These are phyloP conservation scores for Colletotrichum tofieldiae DNA, from an alignment of 2,329 filamentous ascomycete species.

Conservation along the genomic window DNA sequence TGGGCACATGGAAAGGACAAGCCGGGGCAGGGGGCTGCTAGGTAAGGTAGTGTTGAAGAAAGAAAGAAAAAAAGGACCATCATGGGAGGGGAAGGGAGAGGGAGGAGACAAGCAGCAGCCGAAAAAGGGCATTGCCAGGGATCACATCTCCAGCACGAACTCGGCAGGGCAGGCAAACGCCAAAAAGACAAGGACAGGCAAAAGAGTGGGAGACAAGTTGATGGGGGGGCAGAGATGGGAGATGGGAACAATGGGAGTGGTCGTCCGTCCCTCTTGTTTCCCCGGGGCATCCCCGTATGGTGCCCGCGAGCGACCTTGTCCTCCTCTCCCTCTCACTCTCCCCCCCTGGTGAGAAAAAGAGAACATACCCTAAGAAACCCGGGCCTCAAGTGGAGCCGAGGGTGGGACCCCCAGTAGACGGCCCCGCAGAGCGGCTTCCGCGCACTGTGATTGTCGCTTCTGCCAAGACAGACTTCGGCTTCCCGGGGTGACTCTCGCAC, in stretches of 20 bases:
- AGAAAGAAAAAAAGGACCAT: not conserved
- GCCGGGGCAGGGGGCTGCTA: not conserved
- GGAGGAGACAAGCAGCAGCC: slow-evolving; percentile 8
- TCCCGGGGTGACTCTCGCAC: slow-evolving; percentile 16
- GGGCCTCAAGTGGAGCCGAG: not conserved
- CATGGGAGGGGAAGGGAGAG: not conserved
- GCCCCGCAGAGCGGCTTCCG: slow-evolving; percentile 41
- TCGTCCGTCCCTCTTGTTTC: slow-evolving; percentile 10
- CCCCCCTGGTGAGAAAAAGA: not conserved
- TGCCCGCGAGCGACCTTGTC: not conserved
- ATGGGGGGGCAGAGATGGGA: not conserved
- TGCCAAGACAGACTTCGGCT: slow-evolving; percentile 38
- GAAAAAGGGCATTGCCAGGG: slow-evolving; percentile 2
- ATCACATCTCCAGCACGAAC: not conserved
- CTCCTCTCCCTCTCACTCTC: not conserved
- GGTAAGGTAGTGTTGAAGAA: not conserved
- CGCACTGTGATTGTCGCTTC: slow-evolving; percentile 38
- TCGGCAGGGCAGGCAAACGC: not conserved
- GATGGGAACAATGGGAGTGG: slow-evolving; percentile 13
- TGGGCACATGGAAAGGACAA: not conserved
- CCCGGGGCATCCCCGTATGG: slow-evolving; percentile 34
- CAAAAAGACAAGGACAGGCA: slow-evolving; percentile 1
- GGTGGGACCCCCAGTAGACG: slow-evolving; percentile 17
- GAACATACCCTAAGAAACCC: slow-evolving; percentile 1
- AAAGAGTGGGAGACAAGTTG: slow-evolving; percentile 3